Evolutionary conservation across 768 basidiomycete genomes (phyloP).

Genomic region (Suillus placidus): DNA sequence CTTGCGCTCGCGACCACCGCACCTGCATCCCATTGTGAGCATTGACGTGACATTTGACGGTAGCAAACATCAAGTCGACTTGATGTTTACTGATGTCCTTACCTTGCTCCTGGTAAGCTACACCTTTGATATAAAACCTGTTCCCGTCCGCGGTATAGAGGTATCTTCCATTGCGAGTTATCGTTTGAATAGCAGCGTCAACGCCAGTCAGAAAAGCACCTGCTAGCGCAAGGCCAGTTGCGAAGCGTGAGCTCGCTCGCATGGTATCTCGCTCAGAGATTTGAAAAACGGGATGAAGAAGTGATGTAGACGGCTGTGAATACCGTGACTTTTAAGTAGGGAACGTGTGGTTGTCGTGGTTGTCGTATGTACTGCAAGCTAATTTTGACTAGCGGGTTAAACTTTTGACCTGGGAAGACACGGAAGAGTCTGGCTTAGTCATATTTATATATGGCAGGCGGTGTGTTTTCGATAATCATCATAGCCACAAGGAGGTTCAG

Average conservation of each 20-base stretch:
- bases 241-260: slow-evolving; percentile 26
- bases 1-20: slow-evolving; percentile 43
- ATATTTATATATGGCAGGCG: neutral
- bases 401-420: neutral
- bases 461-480: neutral
- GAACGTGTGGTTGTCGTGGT: slow-evolving; percentile 7
- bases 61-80: neutral
- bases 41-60: neutral
- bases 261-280: slow-evolving; percentile 23
- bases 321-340: slow-evolving; percentile 8
- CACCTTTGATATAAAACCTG: slow-evolving; percentile 87
- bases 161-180: slow-evolving; percentile 76
- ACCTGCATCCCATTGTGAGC: slow-evolving; percentile 27
- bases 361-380: neutral
- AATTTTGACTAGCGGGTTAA: neutral
- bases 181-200: slow-evolving; percentile 72
- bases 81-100: slow-evolving; percentile 11
- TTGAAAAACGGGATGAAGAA: slow-evolving; percentile 1
- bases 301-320: neutral
- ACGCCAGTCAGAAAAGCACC: slow-evolving; percentile 50
- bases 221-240: slow-evolving; percentile 37
- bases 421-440: neutral
- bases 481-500: too few relatives aligned
- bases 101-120: slow-evolving; percentile 88
- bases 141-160: slow-evolving; percentile 76